Conservation (phyloP, 176 grass and related monocot species). For the Raddia guianensis region DNA sequence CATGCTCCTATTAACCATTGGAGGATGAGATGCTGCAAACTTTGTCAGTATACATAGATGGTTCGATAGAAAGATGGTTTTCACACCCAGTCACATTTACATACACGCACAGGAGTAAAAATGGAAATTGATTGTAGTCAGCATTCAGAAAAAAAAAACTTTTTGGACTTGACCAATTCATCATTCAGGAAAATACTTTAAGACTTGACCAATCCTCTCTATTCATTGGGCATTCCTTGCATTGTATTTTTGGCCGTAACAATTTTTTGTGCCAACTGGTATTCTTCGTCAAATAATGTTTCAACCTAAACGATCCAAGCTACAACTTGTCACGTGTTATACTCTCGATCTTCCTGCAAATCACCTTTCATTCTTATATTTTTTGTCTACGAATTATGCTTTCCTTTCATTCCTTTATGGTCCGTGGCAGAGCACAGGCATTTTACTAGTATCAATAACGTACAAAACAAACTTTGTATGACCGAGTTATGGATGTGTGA, state of each 20-base stretch:
- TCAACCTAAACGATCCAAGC: too few species aligned
- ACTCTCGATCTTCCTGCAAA: too few species aligned
- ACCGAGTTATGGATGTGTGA: too few species aligned
- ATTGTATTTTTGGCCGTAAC: slow-evolving; percentile 8
- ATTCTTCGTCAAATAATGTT: too few species aligned
- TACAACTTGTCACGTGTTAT: too few species aligned
- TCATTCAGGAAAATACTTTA: slow-evolving; percentile 13
- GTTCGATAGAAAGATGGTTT: background rate
- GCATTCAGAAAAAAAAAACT: slow-evolving; percentile 11
- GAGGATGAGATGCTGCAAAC: slow-evolving; percentile 16
- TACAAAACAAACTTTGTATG: too few species aligned
- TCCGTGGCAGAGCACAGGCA: too few species aligned
- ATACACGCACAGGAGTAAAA: too few species aligned
- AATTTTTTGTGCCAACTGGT: slow-evolving; percentile 22
- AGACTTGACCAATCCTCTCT: background rate
- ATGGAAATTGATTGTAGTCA: background rate
- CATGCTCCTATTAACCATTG: background rate
- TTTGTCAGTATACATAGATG: background rate
- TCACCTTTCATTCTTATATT: too few species aligned
- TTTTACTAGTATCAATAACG: too few species aligned
- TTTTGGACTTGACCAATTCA: background rate
- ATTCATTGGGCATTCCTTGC: background rate
- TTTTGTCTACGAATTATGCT: too few species aligned
- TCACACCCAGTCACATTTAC: background rate
- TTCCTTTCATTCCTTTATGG: too few species aligned